Conservation (phyloP, 768 basidiomycete genomes). For the Rickenella mellea region DNA sequence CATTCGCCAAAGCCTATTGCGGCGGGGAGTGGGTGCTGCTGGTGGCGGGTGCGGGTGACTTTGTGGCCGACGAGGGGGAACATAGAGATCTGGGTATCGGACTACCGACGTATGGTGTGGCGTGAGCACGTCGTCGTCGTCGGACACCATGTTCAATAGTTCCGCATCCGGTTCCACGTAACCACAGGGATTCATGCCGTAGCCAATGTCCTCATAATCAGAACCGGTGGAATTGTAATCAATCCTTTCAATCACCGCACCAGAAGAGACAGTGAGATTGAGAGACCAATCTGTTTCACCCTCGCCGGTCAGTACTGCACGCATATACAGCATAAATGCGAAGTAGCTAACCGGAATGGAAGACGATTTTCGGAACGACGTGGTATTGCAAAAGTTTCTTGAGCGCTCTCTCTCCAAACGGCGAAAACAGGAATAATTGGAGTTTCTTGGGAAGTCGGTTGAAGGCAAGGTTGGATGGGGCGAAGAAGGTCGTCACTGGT, state of each 20-base stretch:
- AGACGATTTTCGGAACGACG: slow-evolving; percentile 36
- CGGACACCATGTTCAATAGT: no score
- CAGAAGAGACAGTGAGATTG: no score
- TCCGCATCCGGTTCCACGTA: no score
- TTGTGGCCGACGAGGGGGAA: background rate
- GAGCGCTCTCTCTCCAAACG: slow-evolving; percentile 40
- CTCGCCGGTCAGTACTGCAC: no score
- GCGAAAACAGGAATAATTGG: slow-evolving; percentile 48
- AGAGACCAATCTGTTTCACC: no score
- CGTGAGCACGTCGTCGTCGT: slow-evolving; percentile 1
- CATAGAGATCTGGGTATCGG: background rate
- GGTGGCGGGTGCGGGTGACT: slow-evolving; percentile 4
- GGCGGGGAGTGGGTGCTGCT: no score
- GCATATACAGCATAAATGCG: no score
- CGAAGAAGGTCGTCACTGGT: slow-evolving; percentile 43
- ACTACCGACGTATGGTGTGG: background rate
- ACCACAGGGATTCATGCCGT: no score
- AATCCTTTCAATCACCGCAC: no score
- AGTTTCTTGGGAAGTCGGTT: slow-evolving; percentile 39
- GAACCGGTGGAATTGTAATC: no score
- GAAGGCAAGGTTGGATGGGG: slow-evolving; percentile 42
- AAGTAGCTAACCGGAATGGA: slow-evolving; percentile 38
- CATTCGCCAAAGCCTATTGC: no score
- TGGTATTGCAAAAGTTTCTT: slow-evolving; percentile 52
- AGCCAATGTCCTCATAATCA: no score